Evolutionary conservation across 176 grass and related monocot species (phyloP).

Genomic region (Eragrostis curvula): DNA sequence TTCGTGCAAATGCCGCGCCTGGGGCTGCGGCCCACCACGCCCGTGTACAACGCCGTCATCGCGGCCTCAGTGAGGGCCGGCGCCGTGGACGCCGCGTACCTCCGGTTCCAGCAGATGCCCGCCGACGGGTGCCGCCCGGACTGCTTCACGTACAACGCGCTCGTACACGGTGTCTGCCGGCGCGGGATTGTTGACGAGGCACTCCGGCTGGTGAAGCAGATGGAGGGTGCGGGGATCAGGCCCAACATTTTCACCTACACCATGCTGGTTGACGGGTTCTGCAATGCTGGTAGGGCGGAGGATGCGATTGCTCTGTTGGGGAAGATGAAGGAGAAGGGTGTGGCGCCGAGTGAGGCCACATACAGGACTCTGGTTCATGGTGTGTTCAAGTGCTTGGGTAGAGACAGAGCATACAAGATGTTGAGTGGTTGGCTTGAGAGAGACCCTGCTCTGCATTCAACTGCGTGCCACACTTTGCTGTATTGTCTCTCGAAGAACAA

Average conservation of each 20-base stretch:
- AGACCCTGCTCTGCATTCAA: conserved; percentile 31
- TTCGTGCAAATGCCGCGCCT: conserved; percentile 74
- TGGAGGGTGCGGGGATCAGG: conserved; percentile 58
- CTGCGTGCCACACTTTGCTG: conserved; percentile 52
- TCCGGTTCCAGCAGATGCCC: conserved; percentile 91
- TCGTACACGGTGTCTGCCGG: conserved; percentile 68
- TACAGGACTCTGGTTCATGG: conserved; percentile 75
- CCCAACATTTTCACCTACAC: conserved; percentile 87
- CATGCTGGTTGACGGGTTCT: conserved; percentile 79
- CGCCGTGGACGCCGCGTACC: conserved; percentile 71
- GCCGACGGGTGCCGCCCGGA: conserved; percentile 61
- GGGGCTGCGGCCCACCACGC: conserved; percentile 56
- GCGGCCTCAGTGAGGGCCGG: conserved; percentile 59
- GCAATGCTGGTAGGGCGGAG: conserved; percentile 60
- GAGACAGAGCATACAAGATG: conserved; percentile 49
- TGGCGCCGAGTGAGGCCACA: conserved; percentile 61
- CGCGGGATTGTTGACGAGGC: conserved; percentile 69
- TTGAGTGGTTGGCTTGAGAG: conserved; percentile 39
- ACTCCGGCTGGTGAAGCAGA: conserved; percentile 76
- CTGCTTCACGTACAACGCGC: conserved; percentile 79
- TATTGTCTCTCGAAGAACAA: conserved; percentile 69
- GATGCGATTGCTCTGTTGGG: conserved; percentile 56
- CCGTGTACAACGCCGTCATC: conserved; percentile 76
- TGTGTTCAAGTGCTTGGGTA: conserved; percentile 52
- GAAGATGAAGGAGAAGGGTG: conserved; percentile 63